Evolutionary conservation across 176 grass and related monocot genomes (phyloP).

Genomic region (Neostapfia colusana): DNA sequence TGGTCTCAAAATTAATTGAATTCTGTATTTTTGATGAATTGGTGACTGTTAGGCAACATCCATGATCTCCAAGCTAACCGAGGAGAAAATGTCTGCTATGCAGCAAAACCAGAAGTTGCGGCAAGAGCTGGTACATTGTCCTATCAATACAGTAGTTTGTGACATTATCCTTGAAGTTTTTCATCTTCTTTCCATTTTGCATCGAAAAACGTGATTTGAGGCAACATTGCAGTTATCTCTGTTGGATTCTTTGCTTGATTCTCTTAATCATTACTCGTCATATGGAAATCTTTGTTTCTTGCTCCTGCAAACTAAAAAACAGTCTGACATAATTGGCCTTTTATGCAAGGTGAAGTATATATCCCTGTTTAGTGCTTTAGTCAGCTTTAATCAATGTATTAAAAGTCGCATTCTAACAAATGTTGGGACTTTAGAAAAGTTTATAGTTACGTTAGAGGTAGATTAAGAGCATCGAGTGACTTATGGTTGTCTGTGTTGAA

Average conservation of each 20-base stretch:
- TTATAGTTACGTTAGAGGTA: neutral
- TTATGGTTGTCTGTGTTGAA: neutral
- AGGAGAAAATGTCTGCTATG: slow-evolving; percentile 78
- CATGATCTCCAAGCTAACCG: slow-evolving; percentile 70
- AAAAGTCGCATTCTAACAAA: neutral
- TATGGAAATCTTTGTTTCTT: neutral
- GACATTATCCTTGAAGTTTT: neutral
- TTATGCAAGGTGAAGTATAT: neutral
- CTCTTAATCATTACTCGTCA: neutral
- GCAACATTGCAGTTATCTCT: neutral
- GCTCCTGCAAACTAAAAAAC: neutral
- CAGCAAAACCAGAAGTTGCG: slow-evolving; percentile 91
- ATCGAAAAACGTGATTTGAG: neutral
- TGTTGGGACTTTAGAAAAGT: neutral
- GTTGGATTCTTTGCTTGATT: neutral
- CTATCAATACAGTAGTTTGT: slow-evolving; percentile 1
- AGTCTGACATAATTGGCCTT: neutral
- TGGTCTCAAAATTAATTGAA: neutral
- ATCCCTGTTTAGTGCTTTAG: neutral
- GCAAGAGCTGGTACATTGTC: slow-evolving; percentile 78
- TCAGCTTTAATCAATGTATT: slow-evolving; percentile 6
- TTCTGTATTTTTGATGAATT: slow-evolving; percentile 29
- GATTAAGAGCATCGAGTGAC: neutral
- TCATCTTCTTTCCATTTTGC: neutral
- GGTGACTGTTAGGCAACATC: slow-evolving; percentile 48